Percentiles rank a stretch among this genome's conserved stretches.
These are phyloP conservation scores for Penicillium brasilianum DNA, from an alignment of 2,329 filamentous ascomycete genomes.

Conservation along the genomic window DNA sequence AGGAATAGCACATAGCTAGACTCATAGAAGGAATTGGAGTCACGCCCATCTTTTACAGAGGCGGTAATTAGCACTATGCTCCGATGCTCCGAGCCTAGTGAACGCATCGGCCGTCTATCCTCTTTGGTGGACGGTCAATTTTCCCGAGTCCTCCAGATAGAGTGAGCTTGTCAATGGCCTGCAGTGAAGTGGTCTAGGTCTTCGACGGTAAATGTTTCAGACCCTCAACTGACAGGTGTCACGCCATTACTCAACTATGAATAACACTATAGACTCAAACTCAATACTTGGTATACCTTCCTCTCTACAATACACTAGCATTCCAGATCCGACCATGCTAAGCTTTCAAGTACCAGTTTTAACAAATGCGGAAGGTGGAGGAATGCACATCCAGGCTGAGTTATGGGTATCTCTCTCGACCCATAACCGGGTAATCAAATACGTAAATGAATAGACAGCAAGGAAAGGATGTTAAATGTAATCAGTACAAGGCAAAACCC, in stretches of 20 bases:
- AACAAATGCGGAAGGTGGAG: not conserved
- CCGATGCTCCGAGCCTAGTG: no score
- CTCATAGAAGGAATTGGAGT: not conserved
- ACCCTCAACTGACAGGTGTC: conserved; percentile 7
- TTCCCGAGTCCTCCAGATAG: conserved; percentile 4
- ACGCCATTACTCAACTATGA: not conserved
- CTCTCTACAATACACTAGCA: not conserved
- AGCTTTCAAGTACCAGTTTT: not conserved
- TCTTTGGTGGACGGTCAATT: not conserved
- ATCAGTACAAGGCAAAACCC: not conserved
- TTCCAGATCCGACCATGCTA: not conserved
- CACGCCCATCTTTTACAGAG: not conserved
- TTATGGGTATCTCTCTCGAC: not conserved
- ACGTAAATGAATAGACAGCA: conserved; percentile 4
- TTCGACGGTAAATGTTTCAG: not conserved
- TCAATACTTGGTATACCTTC: no score
- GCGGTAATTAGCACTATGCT: not conserved
- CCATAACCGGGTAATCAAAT: conserved; percentile 1
- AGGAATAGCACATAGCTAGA: not conserved
- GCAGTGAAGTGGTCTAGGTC: not conserved
- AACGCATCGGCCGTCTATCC: not conserved
- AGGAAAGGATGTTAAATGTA: not conserved
- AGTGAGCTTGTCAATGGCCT: not conserved
- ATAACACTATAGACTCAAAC: not conserved
- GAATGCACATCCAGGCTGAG: not conserved